Conservation (phyloP, 2,329 filamentous ascomycete species). For the Aspergillus sp. region DNA sequence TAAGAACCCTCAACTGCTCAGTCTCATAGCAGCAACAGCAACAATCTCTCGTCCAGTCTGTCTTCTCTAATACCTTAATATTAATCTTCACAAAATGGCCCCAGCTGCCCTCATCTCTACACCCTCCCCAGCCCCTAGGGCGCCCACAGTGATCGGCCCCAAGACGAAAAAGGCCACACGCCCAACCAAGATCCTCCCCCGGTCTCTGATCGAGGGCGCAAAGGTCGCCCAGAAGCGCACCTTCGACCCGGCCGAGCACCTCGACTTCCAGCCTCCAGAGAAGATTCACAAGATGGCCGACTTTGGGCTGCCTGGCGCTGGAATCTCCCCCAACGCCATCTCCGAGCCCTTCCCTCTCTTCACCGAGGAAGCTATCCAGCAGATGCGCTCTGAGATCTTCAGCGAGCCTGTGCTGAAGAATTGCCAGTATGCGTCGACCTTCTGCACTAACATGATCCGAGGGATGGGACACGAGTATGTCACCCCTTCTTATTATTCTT, state of each 20-base stretch:
- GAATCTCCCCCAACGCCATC: constrained; percentile 39
- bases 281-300: constrained; percentile 62
- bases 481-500: too few species aligned
- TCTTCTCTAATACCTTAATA: background rate
- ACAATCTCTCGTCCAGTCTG: too few species aligned
- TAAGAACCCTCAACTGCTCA: background rate
- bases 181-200: constrained; percentile 14
- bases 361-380: constrained; percentile 57
- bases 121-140: background rate
- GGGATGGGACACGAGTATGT: constrained; percentile 57
- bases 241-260: constrained; percentile 56
- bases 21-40: background rate
- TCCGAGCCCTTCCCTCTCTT: constrained; percentile 61
- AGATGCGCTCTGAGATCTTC: constrained; percentile 65
- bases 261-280: constrained; percentile 51
- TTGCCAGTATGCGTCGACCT: constrained; percentile 59
- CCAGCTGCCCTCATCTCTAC: background rate
- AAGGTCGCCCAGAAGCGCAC: constrained; percentile 7
- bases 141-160: constrained; percentile 13
- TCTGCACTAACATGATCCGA: constrained; percentile 49
- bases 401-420: constrained; percentile 55
- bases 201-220: constrained; percentile 2
- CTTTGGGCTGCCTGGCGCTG: constrained; percentile 46
- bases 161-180: constrained; percentile 17
- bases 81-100: background rate